A percentile compares a stretch with the other conserved stretches of the same genome.
Evolutionary conservation across 441 rosid species (phyloP).

Genomic region (Corymbia calophylla): DNA sequence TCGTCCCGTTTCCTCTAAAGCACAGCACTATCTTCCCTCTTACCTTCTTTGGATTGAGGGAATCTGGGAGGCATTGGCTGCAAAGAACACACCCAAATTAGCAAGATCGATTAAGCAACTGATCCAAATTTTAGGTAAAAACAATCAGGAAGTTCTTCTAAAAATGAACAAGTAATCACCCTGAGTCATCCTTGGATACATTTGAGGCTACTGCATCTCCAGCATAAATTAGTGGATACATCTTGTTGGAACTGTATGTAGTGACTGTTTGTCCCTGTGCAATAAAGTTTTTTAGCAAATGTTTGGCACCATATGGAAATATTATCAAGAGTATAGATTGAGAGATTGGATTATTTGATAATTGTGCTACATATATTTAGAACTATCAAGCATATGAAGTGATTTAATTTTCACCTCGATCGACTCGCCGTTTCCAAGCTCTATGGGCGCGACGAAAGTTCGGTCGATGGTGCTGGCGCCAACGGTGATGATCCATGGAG

Average conservation of each 20-base stretch:
- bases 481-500: constrained; percentile 82
- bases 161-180: constrained; percentile 12
- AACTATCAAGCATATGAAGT: background rate
- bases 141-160: background rate
- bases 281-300: background rate
- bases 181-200: constrained; percentile 22
- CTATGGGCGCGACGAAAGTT: constrained; percentile 26
- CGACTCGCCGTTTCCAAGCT: constrained; percentile 51
- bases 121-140: background rate
- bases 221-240: constrained; percentile 54
- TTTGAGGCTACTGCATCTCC: constrained; percentile 36
- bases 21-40: constrained; percentile 74
- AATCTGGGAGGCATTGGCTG: constrained; percentile 60
- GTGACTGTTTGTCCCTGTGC: constrained; percentile 66
- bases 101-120: background rate
- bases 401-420: constrained; percentile 27
- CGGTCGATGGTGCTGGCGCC: constrained; percentile 83
- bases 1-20: constrained; percentile 40
- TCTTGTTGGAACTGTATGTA: constrained; percentile 24
- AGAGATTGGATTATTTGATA: background rate
- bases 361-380: background rate
- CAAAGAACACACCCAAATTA: background rate
- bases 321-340: background rate
- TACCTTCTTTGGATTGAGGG: constrained; percentile 43
- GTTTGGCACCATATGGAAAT: background rate